Evolutionary conservation across 2,329 filamentous ascomycete species (phyloP).

Genomic region (Colletotrichum gigasporum): DNA sequence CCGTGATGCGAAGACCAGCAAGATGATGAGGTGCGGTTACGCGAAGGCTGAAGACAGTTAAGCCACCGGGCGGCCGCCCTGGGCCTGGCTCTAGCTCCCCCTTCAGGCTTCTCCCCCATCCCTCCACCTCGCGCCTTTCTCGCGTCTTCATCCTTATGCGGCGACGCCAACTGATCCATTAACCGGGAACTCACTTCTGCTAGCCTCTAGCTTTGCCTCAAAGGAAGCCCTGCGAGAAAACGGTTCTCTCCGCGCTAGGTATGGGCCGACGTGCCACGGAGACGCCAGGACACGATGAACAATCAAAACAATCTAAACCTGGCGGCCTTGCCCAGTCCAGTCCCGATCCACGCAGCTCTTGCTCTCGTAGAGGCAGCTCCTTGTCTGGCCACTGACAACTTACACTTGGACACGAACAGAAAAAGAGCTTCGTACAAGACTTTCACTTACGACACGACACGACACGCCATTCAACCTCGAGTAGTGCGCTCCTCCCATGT

Average conservation of each 20-base stretch:
- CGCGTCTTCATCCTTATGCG: conserved; percentile 26
- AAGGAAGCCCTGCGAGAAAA: no score
- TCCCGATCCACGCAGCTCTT: neutral
- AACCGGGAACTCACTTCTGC: conserved; percentile 10
- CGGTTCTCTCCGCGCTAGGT: conserved; percentile 8
- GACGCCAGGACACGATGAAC: neutral
- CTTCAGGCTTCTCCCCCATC: neutral
- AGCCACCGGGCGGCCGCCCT: conserved; percentile 27
- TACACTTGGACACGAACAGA: no score
- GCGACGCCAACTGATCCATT: conserved; percentile 21
- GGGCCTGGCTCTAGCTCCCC: neutral
- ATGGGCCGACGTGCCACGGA: neutral
- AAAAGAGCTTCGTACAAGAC: no score
- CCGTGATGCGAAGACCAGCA: neutral
- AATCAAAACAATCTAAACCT: conserved; percentile 17
- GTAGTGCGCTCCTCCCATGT: neutral
- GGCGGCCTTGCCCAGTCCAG: neutral
- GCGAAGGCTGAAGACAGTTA: conserved; percentile 19
- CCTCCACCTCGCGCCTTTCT: conserved; percentile 8
- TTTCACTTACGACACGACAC: no score
- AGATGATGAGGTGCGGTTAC: neutral
- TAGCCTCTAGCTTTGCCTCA: neutral
- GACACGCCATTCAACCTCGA: no score
- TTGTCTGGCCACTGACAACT: no score
- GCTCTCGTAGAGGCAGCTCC: neutral